phyloP scores from a whole-genome alignment of 495 filamentous ascomycete species.

The Penicillium bovifimosum region DNA sequence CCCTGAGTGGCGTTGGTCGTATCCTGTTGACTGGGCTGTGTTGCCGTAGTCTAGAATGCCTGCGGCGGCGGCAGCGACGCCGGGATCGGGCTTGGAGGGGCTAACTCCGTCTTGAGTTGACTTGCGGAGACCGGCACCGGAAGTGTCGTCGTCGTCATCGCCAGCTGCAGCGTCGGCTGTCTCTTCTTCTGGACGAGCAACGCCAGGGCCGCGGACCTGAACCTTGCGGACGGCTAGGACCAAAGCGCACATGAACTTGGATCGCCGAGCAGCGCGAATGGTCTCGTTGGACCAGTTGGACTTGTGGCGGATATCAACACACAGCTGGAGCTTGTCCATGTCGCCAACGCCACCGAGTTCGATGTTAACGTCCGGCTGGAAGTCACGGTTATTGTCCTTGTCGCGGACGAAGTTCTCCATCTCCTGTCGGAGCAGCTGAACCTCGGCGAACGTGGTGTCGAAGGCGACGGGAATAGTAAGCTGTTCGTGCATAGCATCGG shows the following conservation, averaged over 20 bases:
- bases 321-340: constrained; percentile 81
- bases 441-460: constrained; percentile 81
- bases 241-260: constrained; percentile 95
- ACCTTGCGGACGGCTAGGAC: constrained; percentile 80
- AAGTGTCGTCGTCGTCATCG: constrained; percentile 29
- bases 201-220: constrained; percentile 79
- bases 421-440: constrained; percentile 74
- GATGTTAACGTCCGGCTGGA: constrained; percentile 76
- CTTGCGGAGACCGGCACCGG: constrained; percentile 5
- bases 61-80: constrained; percentile 9
- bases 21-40: constrained; percentile 30
- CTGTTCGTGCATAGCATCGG: constrained; percentile 85
- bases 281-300: constrained; percentile 94
- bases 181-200: constrained; percentile 58
- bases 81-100: constrained; percentile 7
- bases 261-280: constrained; percentile 74
- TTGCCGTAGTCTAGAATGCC: constrained; percentile 20
- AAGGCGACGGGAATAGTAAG: constrained; percentile 74
- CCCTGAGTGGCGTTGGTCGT: constrained; percentile 30
- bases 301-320: constrained; percentile 82
- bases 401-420: constrained; percentile 78
- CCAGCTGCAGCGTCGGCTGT: constrained; percentile 55
- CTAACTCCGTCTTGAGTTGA: constrained; percentile 6
- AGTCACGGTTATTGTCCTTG: constrained; percentile 85
- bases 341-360: constrained; percentile 74